Conservation (phyloP, 2,329 filamentous ascomycete genomes). For the Fusarium beomiforme region DNA sequence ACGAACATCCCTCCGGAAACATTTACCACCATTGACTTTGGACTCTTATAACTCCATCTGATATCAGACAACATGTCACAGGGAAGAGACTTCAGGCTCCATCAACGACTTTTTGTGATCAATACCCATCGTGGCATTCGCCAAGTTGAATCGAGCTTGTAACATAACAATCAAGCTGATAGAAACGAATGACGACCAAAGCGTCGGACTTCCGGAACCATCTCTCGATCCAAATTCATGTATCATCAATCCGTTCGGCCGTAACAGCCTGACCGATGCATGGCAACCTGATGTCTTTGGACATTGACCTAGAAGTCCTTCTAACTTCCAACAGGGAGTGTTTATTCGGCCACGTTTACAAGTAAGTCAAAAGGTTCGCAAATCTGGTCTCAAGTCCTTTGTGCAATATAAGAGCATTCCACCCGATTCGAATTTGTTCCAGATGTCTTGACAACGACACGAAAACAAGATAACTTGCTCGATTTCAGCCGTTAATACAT, state of each 20-base stretch:
- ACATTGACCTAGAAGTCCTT: not conserved
- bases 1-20: too few relatives aligned
- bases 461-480: not conserved
- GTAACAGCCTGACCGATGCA: not conserved
- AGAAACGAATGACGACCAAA: not conserved
- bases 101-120: not conserved
- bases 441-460: not conserved
- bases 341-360: not conserved
- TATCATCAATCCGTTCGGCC: constrained; percentile 3
- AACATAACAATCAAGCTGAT: not conserved
- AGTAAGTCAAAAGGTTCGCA: not conserved
- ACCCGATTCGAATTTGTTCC: not conserved
- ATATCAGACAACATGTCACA: too few relatives aligned
- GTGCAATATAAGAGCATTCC: not conserved
- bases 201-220: not conserved
- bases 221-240: not conserved
- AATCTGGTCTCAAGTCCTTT: not conserved
- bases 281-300: not conserved
- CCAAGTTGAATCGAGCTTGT: not conserved
- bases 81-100: too few relatives aligned
- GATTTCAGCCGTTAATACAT: not conserved
- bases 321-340: not conserved
- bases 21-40: too few relatives aligned
- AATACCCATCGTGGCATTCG: too few relatives aligned
- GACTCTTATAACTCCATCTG: too few relatives aligned